Evolutionary conservation across 148 eudicot genomes (phyloP), one percentile per base, ranked within the genome.

Genomic region (Camellia japonica): DNA sequence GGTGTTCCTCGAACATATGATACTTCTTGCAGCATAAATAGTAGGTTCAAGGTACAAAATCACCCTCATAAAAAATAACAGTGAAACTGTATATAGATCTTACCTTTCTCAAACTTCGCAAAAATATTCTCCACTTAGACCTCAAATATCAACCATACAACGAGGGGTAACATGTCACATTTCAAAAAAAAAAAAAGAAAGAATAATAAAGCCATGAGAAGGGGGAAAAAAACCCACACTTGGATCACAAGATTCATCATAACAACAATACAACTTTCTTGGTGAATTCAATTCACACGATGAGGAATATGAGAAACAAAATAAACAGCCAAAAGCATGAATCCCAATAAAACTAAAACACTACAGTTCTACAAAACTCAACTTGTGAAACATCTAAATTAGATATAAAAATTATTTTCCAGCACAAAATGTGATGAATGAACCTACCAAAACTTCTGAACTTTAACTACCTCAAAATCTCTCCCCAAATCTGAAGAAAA

Each of bases 401-500:
- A n/a, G 66, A 74, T 80, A 16, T 56, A 52, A 64, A 62, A 80
- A 62, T 64, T 44, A 61, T 73, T 66, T 7, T 49, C 52, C 46
- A 42, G 52, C 38, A 72, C 51, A 18, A 71, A 42, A 18, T 15
- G 44, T 7, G 19, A 8, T 20, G 67, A 79, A 47, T 60, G 51
- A 12, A 19, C 67, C 67, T 79, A 64, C 13, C 67, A 80, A 80
- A 74, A 80, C 56, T 66, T 80, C 5, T 5, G 1, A 63, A 66
- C 78, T n/a, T 79, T 11, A 30, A 49, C 46, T 46, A n/a, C 20
- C 58, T 89, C 82, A 96, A 86, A 94, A 96, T 86, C 99, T 91
- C 92, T 96, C 99, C 20, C 99, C 99, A 78, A 94, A 92, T 56
- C 95, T 83, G 90, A 94, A 94, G 90, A 96, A 96, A 49, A 96